These are phyloP conservation scores for Coemansia sp. DNA, from an alignment of 192 early-diverging fungal genomes.

Conservation along the genomic window DNA sequence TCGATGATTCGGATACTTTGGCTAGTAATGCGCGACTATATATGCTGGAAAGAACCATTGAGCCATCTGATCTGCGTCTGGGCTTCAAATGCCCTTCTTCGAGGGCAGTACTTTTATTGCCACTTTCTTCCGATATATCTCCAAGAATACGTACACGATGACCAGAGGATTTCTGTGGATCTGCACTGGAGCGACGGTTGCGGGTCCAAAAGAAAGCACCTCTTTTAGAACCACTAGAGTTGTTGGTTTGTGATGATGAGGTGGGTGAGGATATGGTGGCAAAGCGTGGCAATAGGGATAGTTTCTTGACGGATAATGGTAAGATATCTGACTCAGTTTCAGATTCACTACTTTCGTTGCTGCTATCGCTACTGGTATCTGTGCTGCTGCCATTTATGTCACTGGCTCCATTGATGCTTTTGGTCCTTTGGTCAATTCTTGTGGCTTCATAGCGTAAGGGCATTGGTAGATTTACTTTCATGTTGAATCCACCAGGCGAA, in stretches of 20 bases:
- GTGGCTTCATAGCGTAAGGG: constrained; percentile 35
- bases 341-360: constrained; percentile 15
- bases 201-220: too few species aligned
- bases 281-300: constrained; percentile 4
- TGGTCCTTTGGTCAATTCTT: not conserved
- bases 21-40: constrained; percentile 22
- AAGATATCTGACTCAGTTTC: constrained; percentile 15
- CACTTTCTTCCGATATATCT: too few species aligned
- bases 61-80: constrained; percentile 37
- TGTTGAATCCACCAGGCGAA: constrained; percentile 18
- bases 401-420: too few species aligned
- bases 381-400: too few species aligned
- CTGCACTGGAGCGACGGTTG: constrained; percentile 2
- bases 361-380: constrained; percentile 9
- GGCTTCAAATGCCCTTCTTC: constrained; percentile 1
- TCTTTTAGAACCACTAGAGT: too few species aligned
- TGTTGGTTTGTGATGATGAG: too few species aligned
- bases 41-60: constrained; percentile 28
- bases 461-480: constrained; percentile 46
- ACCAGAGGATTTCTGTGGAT: not conserved
- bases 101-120: too few species aligned
- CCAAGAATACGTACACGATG: constrained; percentile 3
- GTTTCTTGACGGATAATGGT: not conserved
- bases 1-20: not conserved
- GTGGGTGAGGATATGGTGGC: constrained; percentile 6